phyloP scores from a whole-genome alignment of 306 rosid species.

The Ormosia semicastrata region DNA sequence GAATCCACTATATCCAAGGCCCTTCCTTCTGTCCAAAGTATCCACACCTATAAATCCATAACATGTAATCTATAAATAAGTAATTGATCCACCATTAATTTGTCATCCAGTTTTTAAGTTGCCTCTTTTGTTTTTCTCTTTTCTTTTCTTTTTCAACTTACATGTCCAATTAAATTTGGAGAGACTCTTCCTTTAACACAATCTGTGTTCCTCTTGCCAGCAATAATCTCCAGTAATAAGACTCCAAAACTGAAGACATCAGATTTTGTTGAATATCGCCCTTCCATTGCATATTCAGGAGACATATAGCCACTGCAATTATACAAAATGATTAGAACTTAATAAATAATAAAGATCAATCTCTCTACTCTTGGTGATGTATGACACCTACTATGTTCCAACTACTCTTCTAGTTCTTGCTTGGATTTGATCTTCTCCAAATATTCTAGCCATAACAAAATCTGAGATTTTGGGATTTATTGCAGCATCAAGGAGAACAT shows the following conservation, averaged over 20 bases:
- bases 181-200: not conserved
- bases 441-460: constrained; percentile 49
- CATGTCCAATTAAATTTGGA: no score
- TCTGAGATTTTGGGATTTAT: constrained; percentile 49
- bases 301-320: constrained; percentile 42
- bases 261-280: constrained; percentile 41
- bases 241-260: constrained; percentile 50
- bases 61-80: not conserved
- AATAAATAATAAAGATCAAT: not conserved
- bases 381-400: constrained; percentile 46
- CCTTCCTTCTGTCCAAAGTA: constrained; percentile 40
- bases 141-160: no score
- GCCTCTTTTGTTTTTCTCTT: no score
- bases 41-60: constrained; percentile 40
- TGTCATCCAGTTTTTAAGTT: no score
- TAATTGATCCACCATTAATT: no score
- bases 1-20: constrained; percentile 30
- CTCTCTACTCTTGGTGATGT: not conserved
- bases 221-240: constrained; percentile 36
- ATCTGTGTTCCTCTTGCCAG: constrained; percentile 27
- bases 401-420: constrained; percentile 39
- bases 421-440: constrained; percentile 34
- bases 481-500: constrained; percentile 35
- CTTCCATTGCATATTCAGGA: constrained; percentile 52
- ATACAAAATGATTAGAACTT: not conserved